Percentiles rank a stretch among this genome's conserved stretches.
These are phyloP conservation scores for Phialemoniopsis sp. DNA, from an alignment of 2,329 filamentous ascomycete genomes.

Conservation along the genomic window DNA sequence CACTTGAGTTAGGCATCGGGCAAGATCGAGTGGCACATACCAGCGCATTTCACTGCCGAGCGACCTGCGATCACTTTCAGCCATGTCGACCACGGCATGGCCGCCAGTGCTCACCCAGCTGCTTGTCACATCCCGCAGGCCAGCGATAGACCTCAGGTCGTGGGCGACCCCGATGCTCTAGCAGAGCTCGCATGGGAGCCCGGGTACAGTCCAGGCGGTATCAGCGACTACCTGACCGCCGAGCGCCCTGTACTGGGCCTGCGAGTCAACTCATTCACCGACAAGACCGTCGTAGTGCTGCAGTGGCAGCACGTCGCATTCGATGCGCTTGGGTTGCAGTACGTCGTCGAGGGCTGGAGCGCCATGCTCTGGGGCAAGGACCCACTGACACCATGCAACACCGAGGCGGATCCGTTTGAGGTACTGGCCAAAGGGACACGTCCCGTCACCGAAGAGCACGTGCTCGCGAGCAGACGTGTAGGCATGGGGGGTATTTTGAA, in stretches of 20 bases:
- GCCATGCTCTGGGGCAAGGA: slow-evolving; percentile 29
- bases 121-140: slow-evolving; percentile 19
- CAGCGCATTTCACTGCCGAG: slow-evolving; percentile 23
- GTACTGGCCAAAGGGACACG: slow-evolving; percentile 15
- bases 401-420: slow-evolving; percentile 25
- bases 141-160: slow-evolving; percentile 14
- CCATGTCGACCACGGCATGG: slow-evolving; percentile 24
- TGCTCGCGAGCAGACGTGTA: slow-evolving; percentile 12
- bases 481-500: slow-evolving; percentile 8
- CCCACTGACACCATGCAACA: slow-evolving; percentile 19
- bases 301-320: slow-evolving; percentile 37
- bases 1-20: background rate
- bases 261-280: slow-evolving; percentile 35
- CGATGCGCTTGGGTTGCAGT: slow-evolving; percentile 33
- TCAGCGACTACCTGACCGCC: slow-evolving; percentile 28
- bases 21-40: slow-evolving; percentile 26
- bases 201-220: too few relatives aligned
- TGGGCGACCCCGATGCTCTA: slow-evolving; percentile 19
- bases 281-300: slow-evolving; percentile 36
- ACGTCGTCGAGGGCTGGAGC: slow-evolving; percentile 34
- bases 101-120: slow-evolving; percentile 26
- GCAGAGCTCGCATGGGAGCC: slow-evolving; percentile 13
- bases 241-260: slow-evolving; percentile 36
- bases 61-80: slow-evolving; percentile 30
- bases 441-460: slow-evolving; percentile 10